Evolutionary conservation across 2,329 filamentous ascomycete species (phyloP).

Genomic region (Zymoseptoria pseudotritici): DNA sequence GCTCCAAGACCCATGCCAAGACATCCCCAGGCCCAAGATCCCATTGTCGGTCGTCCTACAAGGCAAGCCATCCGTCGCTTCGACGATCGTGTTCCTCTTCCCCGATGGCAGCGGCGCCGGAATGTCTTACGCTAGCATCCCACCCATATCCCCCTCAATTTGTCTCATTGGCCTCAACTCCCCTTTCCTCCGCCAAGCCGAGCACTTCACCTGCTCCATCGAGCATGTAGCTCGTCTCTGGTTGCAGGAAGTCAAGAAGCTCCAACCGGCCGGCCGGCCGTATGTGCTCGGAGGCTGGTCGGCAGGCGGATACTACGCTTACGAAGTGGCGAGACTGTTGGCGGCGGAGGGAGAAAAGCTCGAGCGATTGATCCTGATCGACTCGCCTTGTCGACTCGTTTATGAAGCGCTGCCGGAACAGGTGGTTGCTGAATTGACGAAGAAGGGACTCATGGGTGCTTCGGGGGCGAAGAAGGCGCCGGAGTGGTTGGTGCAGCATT

Average conservation of each 20-base stretch:
- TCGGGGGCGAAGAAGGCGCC: conserved; percentile 22
- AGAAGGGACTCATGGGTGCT: conserved; percentile 24
- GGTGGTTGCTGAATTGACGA: conserved; percentile 21
- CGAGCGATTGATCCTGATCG: conserved; percentile 24
- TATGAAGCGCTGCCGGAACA: conserved; percentile 23
- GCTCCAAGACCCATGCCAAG: conserved; percentile 25
- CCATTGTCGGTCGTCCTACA: conserved; percentile 23
- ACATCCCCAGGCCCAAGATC: conserved; percentile 26
- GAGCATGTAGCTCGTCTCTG: conserved; percentile 23
- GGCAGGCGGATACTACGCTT: conserved; percentile 67
- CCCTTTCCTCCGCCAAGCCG: conserved; percentile 23
- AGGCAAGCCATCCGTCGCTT: conserved; percentile 14
- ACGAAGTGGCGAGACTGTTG: conserved; percentile 23
- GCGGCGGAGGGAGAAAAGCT: conserved; percentile 19
- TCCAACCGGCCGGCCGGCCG: conserved; percentile 43
- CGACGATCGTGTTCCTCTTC: conserved; percentile 27
- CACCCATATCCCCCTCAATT: conserved; percentile 38
- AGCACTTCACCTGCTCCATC: conserved; percentile 24
- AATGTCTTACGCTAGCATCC: conserved; percentile 34
- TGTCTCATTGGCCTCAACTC: conserved; percentile 39
- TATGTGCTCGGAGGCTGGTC: conserved; percentile 68
- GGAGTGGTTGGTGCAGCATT: conserved; percentile 27
- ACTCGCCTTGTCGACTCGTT: conserved; percentile 22
- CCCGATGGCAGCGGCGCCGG: conserved; percentile 45
- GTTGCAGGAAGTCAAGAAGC: conserved; percentile 30